Evolutionary conservation across 2,329 filamentous ascomycete species (phyloP), one percentile per base, ranked within the genome.

Genomic region (Epichloe hybrida): DNA sequence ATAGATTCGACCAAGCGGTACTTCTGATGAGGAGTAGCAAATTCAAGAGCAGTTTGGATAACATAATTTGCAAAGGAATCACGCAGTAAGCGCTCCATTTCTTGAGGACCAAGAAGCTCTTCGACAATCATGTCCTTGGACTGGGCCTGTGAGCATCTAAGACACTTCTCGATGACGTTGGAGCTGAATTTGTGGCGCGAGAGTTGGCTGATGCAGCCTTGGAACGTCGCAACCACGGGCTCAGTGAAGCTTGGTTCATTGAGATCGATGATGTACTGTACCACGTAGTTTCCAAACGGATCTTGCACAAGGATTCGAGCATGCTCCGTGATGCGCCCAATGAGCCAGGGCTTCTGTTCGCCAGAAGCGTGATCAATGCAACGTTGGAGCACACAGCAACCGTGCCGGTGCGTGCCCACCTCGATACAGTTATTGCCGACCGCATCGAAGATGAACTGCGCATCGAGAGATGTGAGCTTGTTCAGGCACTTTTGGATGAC

Each of bases 161-260:
- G 72, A 61, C 86, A 90, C 67, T 98, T 98, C 73, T 98, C 93
- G 56, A 98, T 91, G 52, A 98, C 93, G 60, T 98, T 98, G 62
- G 93, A 97, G 71, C 89, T 96, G 73, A 98, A 98, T 70, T 98
- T 98, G 73, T 98, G 93, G 65, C 89, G 90, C 5, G 93, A 97
- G 15, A 78, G 78, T 68, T 68, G 77, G 62, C 65, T 85, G 72
- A 80, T 87, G 73, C 75, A 76, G 59, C 84, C 84, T 51, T 77
- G 72, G 72, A 98, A 96, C 62, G 83, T 84, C 49, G 77, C 73
- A 54, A 94, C 93, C 40, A 98, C 75, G 3, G 91, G 91, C 61
- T 93, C 86, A 1, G 91, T 96, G 69, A 95, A 96, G 58, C 74
- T 75, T 12, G 84, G 76, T 63, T 98, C 89, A 57, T 89, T 89